Evolutionary conservation across 352 stramenopile genomes (phyloP).

Genomic region (Blastocystis sp.): DNA sequence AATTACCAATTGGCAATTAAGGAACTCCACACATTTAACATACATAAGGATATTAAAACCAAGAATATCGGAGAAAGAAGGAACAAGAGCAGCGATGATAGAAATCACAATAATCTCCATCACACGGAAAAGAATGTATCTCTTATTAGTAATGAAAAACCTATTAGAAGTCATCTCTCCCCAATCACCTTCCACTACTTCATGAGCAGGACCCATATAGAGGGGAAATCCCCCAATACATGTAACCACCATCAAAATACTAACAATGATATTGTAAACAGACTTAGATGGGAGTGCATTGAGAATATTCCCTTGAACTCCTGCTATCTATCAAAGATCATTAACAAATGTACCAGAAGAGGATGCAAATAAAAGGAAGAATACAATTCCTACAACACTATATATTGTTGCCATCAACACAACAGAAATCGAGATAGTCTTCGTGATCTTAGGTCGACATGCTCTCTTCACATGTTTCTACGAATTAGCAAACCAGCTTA

Average conservation of each 20-base stretch:
- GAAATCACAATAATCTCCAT: conserved; percentile 40
- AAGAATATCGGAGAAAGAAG: conserved; percentile 20
- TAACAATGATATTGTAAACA: conserved; percentile 51
- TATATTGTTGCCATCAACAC: conserved; percentile 13
- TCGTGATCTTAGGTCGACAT: background rate
- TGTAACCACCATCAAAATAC: conserved; percentile 21
- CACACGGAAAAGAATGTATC: conserved; percentile 17
- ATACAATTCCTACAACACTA: background rate
- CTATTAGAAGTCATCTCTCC: background rate
- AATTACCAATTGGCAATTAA: conserved; percentile 56
- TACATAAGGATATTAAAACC: conserved; percentile 66
- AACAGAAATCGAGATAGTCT: background rate
- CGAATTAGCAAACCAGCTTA: background rate
- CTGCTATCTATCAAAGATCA: background rate
- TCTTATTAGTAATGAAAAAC: conserved; percentile 33
- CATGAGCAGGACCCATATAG: background rate
- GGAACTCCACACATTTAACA: background rate
- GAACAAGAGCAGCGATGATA: background rate
- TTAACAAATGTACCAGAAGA: background rate
- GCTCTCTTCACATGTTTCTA: conserved; percentile 36
- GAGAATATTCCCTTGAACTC: conserved; percentile 27
- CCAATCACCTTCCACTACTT: conserved; percentile 29
- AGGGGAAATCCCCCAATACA: conserved; percentile 49
- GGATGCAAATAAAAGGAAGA: background rate
- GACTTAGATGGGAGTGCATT: background rate